Percentiles rank a stretch among this genome's conserved stretches.
These are phyloP conservation scores for Pseudogymnoascus sp. DNA, from an alignment of 2,329 filamentous ascomycete genomes.

Conservation along the genomic window DNA sequence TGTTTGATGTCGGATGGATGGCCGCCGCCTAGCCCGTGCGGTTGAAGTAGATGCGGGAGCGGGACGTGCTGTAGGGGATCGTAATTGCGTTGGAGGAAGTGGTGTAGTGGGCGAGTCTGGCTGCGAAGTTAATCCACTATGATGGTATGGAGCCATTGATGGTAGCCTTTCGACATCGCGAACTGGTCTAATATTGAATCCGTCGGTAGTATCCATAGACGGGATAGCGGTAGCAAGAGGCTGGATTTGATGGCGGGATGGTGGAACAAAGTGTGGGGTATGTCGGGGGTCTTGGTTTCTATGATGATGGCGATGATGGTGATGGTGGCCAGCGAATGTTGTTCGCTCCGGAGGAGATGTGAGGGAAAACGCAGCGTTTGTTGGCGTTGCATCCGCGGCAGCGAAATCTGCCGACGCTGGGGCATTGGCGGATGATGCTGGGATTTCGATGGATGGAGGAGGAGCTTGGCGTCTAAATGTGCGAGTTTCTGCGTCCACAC, in stretches of 20 bases:
- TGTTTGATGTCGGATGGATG: constrained; percentile 81
- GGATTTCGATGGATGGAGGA: constrained; percentile 76
- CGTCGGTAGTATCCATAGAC: constrained; percentile 60
- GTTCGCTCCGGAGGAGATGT: constrained; percentile 65
- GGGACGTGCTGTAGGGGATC: constrained; percentile 47
- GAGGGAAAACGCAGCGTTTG: constrained; percentile 52
- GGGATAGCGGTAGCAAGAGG: constrained; percentile 60
- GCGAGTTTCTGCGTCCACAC: constrained; percentile 51
- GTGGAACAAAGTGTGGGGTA: constrained; percentile 37
- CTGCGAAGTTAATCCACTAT: constrained; percentile 69
- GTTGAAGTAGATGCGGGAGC: constrained; percentile 45
- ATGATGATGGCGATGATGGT: constrained; percentile 45
- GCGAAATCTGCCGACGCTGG: constrained; percentile 40
- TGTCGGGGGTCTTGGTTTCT: constrained; percentile 44
- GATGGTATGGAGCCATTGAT: constrained; percentile 66
- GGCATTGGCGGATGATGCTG: constrained; percentile 42
- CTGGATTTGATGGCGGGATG: constrained; percentile 49
- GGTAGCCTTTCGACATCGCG: constrained; percentile 75
- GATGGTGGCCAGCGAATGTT: constrained; percentile 49
- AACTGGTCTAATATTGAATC: constrained; percentile 67
- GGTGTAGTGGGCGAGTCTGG: constrained; percentile 87
- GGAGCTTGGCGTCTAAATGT: constrained; percentile 68
- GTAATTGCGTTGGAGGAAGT: constrained; percentile 56
- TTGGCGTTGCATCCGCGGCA: constrained; percentile 52
- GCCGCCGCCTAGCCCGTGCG: constrained; percentile 57